Evolutionary conservation across 176 grass and related monocot genomes (phyloP), one percentile per base, ranked within the genome.

Genomic region (Phoenix roebelenii): DNA sequence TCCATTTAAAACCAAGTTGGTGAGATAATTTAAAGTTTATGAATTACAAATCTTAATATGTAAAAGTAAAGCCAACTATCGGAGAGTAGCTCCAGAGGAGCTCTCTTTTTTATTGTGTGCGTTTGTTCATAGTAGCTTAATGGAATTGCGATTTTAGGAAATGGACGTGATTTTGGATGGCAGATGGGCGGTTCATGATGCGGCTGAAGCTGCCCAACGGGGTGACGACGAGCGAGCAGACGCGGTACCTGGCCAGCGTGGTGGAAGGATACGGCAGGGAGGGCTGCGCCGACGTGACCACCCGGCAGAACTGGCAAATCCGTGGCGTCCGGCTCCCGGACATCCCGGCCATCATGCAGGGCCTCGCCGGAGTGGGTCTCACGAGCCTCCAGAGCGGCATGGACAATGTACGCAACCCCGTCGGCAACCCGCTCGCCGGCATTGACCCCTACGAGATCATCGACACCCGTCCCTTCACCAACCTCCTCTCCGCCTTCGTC

Each of bases 271-370:
- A 97, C 84, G 93, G 93, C 51, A 17, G 70, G 61, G 54, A 91
- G 1, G 93, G 93, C 17, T 97, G 93, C 72, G 93, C 76, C 55
- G 93, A 97, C 61, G 81, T 97, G 74, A 97, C 93, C 4, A 97
- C 93, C 7, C 84, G 93, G 25, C 93, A 97, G 78, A 97, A 97
- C 70, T 97, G 93, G 93, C 93, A 97, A 75, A 97, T 97, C 76
- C 84, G 87, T 54, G 93, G 93, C 9, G 93, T 97, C 25, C 79
- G 67, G 69, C 83, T 97, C 12, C 84, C 87, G 1, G 93, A 97
- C 53, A 87, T 97, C 22, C 84, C 87, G 17, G 69, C 63, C 25
- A 97, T 97, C 69, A 68, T 97, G 7, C 77, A 97, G 0, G 93
- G 87, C 12, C 93, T 97, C 48, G 23, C 6, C 19, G 66, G 64